Conservation (phyloP, 768 basidiomycete genomes). For the Stropharia rugosoannulata region DNA sequence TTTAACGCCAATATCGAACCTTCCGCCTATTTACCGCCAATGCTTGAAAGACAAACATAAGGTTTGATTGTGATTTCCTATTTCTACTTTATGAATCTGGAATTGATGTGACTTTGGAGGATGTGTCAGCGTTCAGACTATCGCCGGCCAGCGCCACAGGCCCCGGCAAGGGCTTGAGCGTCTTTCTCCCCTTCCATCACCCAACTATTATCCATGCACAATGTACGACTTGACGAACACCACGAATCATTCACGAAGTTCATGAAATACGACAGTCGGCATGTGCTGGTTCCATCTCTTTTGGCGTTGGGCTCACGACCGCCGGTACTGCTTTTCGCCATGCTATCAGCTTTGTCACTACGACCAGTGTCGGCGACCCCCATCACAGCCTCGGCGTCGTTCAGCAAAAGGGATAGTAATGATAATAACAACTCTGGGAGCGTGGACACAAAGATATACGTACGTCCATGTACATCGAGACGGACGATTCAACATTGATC, state of each 20-base stretch:
- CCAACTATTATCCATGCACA: slow-evolving; percentile 13
- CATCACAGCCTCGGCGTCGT: neutral
- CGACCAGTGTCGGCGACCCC: slow-evolving; percentile 5
- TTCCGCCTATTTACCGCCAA: too few species aligned
- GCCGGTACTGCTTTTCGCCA: neutral
- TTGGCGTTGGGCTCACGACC: neutral
- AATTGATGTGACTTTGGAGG: neutral
- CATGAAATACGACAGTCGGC: neutral
- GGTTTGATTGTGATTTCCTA: too few species aligned
- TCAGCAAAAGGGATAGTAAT: slow-evolving; percentile 6
- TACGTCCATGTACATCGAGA: slow-evolving; percentile 1
- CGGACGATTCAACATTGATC: neutral
- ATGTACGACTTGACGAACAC: slow-evolving; percentile 19
- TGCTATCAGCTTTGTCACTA: slow-evolving; percentile 1
- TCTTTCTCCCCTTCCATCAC: slow-evolving; percentile 9
- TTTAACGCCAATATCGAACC: too few species aligned
- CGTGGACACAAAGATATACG: slow-evolving; percentile 16
- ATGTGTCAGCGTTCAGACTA: neutral
- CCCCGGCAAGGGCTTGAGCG: neutral
- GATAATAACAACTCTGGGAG: neutral
- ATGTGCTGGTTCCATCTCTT: neutral
- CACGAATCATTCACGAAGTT: slow-evolving; percentile 6
- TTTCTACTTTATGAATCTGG: too few species aligned
- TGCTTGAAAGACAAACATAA: too few species aligned
- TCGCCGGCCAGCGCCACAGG: neutral